Conservation (phyloP, 495 filamentous ascomycete species). For the Chaetomium cochliodes region DNA sequence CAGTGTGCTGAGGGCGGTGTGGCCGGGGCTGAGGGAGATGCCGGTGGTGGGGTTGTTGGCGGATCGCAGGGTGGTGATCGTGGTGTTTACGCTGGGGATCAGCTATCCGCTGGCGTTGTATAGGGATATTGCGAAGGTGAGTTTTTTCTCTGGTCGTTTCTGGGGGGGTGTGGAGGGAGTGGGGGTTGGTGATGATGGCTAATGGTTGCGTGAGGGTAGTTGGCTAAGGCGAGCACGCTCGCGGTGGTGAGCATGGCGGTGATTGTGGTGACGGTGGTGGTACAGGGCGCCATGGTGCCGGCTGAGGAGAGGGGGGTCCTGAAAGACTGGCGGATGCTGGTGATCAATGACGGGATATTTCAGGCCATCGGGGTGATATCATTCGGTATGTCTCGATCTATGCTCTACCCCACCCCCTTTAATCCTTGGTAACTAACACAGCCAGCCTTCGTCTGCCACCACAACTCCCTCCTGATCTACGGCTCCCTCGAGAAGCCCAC, state of each 20-base stretch:
- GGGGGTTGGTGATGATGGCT: constrained; percentile 4
- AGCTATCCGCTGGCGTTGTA: constrained; percentile 94
- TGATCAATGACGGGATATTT: constrained; percentile 82
- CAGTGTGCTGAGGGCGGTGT: constrained; percentile 77
- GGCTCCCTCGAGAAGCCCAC: constrained; percentile 92
- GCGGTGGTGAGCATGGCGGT: constrained; percentile 88
- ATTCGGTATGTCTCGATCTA: constrained; percentile 62
- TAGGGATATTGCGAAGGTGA: constrained; percentile 93
- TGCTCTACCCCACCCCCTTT: background rate
- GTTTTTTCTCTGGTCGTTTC: constrained; percentile 15
- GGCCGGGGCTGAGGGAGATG: constrained; percentile 69
- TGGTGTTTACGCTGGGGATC: constrained; percentile 76
- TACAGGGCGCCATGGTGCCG: constrained; percentile 74
- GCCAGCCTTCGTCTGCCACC: constrained; percentile 85
- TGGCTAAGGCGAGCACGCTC: constrained; percentile 91
- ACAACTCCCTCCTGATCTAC: constrained; percentile 96
- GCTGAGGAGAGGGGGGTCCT: constrained; percentile 66
- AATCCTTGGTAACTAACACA: constrained; percentile 31
- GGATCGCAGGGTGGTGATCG: constrained; percentile 77
- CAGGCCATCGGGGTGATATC: constrained; percentile 97
- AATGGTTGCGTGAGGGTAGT: constrained; percentile 44
- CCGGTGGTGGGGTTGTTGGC: constrained; percentile 78
- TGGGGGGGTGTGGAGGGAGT: no score
- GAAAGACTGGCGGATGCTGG: constrained; percentile 57
- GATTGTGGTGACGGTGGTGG: constrained; percentile 85